phyloP scores from a whole-genome alignment of 345 rosid genomes.

The Tarenaya hassleriana region DNA sequence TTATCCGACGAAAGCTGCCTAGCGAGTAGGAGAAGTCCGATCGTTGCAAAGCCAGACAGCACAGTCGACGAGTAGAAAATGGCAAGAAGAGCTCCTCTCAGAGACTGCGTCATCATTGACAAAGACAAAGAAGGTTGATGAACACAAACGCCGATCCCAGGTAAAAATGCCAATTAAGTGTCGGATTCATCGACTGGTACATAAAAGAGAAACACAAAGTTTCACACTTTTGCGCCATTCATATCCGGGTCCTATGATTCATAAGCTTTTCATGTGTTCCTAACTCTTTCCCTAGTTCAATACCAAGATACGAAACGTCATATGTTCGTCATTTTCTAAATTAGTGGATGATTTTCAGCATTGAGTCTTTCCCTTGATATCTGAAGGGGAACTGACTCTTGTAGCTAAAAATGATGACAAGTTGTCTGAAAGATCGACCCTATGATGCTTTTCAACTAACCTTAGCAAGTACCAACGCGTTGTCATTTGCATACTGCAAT shows the following conservation, averaged over 20 bases:
- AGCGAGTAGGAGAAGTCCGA: constrained; percentile 61
- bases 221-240: neutral
- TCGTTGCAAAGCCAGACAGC: constrained; percentile 51
- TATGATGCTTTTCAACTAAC: constrained; percentile 27
- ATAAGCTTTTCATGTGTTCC: neutral
- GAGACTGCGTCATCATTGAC: constrained; percentile 48
- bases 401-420: neutral
- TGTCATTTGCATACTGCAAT: constrained; percentile 82
- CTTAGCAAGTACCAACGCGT: constrained; percentile 76
- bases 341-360: too few species aligned
- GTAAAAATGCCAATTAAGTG: constrained; percentile 2
- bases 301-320: neutral
- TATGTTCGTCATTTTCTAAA: neutral
- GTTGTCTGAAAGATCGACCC: neutral
- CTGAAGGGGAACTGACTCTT: too few species aligned
- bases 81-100: constrained; percentile 65
- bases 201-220: neutral
- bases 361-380: too few species aligned
- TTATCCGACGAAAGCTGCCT: constrained; percentile 55
- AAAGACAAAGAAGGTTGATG: neutral
- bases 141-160: constrained; percentile 8
- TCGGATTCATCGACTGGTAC: too few species aligned
- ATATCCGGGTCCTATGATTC: neutral
- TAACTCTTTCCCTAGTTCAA: neutral
- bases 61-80: constrained; percentile 52